These are phyloP conservation scores for Silybum marianum DNA, from an alignment of 129 eudicot species.

Conservation along the genomic window DNA sequence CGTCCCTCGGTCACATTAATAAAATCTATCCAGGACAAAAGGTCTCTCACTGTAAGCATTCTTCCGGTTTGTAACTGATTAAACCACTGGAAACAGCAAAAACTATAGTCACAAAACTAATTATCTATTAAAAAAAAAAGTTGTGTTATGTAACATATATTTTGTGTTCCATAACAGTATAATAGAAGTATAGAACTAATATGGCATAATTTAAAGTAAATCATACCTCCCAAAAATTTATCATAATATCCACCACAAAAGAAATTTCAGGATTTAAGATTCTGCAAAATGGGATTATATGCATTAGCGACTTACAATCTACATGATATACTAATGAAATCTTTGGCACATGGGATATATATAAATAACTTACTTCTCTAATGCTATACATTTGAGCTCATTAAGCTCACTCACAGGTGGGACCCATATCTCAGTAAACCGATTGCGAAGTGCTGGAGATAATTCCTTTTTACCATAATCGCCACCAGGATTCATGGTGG, in stretches of 20 bases:
- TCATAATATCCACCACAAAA: slow-evolving; percentile 61
- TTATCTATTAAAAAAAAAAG: neutral
- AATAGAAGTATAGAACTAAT: neutral
- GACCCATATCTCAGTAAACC: slow-evolving; percentile 99
- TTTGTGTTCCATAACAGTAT: neutral
- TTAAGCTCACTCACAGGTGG: slow-evolving; percentile 70
- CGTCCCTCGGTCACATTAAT: slow-evolving; percentile 52
- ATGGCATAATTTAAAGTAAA: neutral
- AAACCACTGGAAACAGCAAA: slow-evolving; percentile 74
- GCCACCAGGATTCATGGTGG: slow-evolving; percentile 99
- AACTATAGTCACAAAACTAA: slow-evolving; percentile 10
- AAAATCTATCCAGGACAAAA: slow-evolving; percentile 89
- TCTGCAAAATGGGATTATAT: slow-evolving; percentile 39
- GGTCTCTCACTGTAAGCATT: slow-evolving; percentile 87
- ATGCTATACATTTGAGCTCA: slow-evolving; percentile 78
- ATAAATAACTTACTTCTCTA: slow-evolving; percentile 49
- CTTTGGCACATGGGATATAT: neutral
- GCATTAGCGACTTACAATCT: neutral
- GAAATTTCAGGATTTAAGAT: slow-evolving; percentile 46
- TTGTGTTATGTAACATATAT: neutral
- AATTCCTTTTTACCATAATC: slow-evolving; percentile 96
- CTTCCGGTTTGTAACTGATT: slow-evolving; percentile 72
- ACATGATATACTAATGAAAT: slow-evolving; percentile 1
- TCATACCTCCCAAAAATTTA: slow-evolving; percentile 80
- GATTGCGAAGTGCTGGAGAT: slow-evolving; percentile 95